A percentile compares a stretch with the other conserved stretches of the same genome.
These are phyloP conservation scores for Bryopsis sp. DNA, from an alignment of 139 green algal species.

Conservation along the genomic window DNA sequence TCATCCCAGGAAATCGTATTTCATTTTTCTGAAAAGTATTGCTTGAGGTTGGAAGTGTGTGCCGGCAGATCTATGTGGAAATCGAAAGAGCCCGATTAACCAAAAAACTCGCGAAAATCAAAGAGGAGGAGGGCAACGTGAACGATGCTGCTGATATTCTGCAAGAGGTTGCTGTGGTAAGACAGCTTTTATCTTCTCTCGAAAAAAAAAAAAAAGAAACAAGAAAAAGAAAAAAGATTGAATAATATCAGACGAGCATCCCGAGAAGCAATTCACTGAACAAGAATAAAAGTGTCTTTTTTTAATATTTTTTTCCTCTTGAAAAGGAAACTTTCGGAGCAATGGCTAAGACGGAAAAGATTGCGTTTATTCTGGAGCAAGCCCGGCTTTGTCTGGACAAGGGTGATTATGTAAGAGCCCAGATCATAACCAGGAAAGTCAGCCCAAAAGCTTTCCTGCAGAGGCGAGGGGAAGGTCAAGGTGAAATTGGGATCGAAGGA, in stretches of 20 bases:
- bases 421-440: constrained; percentile 93
- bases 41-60: no score
- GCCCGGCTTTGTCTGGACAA: constrained; percentile 87
- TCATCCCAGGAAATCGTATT: no score
- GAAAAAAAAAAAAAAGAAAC: no score
- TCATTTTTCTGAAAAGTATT: no score
- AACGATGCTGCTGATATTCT: constrained; percentile 86
- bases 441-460: constrained; percentile 72
- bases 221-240: no score
- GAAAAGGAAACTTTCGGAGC: constrained; percentile 91
- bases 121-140: constrained; percentile 87
- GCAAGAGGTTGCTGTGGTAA: constrained; percentile 92
- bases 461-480: constrained; percentile 53
- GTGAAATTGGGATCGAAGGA: constrained; percentile 85
- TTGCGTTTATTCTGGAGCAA: constrained; percentile 98
- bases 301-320: constrained; percentile 17
- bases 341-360: constrained; percentile 97
- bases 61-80: constrained; percentile 99
- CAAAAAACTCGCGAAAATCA: constrained; percentile 72
- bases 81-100: constrained; percentile 94
- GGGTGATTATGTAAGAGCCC: constrained; percentile 80
- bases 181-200: constrained; percentile 8
- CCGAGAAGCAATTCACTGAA: no score
- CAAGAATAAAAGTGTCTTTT: constrained; percentile 2
- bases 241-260: no score